phyloP scores from a whole-genome alignment of 2,329 filamentous ascomycete species.

The Colletotrichum orbiculare region DNA sequence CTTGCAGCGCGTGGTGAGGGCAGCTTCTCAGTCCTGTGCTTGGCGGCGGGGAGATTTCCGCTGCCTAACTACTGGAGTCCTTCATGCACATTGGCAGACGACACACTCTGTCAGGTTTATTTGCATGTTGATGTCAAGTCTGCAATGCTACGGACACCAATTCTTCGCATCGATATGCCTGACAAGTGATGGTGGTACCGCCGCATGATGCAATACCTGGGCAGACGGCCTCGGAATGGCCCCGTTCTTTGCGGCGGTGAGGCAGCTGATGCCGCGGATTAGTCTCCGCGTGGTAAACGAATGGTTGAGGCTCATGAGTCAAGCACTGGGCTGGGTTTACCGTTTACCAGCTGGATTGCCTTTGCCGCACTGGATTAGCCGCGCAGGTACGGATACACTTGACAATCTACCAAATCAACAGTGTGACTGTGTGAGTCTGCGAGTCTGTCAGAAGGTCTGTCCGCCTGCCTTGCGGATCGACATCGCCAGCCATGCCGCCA shows the following conservation, averaged over 20 bases:
- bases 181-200: no score
- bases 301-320: conserved; percentile 9
- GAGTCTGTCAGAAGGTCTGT: no score
- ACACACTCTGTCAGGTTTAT: not conserved
- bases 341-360: not conserved
- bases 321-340: not conserved
- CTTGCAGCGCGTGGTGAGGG: no score
- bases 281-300: not conserved
- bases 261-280: conserved; percentile 4
- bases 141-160: no score
- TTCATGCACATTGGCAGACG: no score
- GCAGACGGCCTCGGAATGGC: not conserved
- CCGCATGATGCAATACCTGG: not conserved
- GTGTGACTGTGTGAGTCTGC: no score
- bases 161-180: no score
- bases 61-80: conserved; percentile 5
- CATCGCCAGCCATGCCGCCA: no score
- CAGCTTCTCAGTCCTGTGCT: no score
- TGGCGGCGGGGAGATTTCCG: conserved; percentile 27
- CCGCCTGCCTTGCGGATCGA: no score
- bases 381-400: conserved; percentile 1
- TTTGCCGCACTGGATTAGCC: conserved; percentile 7
- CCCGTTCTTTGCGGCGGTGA: conserved; percentile 20
- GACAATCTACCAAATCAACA: not conserved
- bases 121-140: no score